Base-by-base conservation (phyloP, 306 rosid species). In the Gleditsia sinensis region DNA sequence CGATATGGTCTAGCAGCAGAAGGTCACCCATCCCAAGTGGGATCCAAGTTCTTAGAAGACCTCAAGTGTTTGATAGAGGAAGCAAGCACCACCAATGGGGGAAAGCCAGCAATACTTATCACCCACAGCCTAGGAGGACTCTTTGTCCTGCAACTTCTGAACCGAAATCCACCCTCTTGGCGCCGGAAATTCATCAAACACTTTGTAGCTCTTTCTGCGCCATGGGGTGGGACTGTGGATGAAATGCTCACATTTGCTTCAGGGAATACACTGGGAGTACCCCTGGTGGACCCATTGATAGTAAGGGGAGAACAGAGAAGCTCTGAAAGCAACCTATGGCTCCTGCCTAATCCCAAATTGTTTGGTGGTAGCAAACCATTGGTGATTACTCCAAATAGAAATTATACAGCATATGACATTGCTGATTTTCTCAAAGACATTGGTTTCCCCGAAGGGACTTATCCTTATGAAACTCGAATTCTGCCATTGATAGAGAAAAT, bases 101-200 rank as follows among this genome's bases (percentile, higher is more conserved):
- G 95, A 19, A 94, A 85, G 67, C 86, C 87, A 16, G 96, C 90
- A 12, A 87, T 94, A 7, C 89, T 94, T 2, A 43, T 94, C 54
- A 78, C 97, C 4, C 98, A 94, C 76, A 94, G 98, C 78, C 72
- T 94, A 72, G 97, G 98, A 9, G 91, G 93, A 12, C 85, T 87
- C 36, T 90, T 86, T 73, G 89, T 66, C 19, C 87, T 91, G 6
- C 91, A 91, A 57, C 89, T 94, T 48, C 85, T 94, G 3, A 94
- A 84, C 60, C 72, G 90, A 36, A 91, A 87, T 87, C 65, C 82
- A 0, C 69, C 73, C 24, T 69, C 93, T 39, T 94, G 99, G 99
- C 80, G 95, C 33, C 56, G 7, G 13, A 79, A 83, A 39, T 90
- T 81, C 81, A 70, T 90, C 68, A 86, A 86, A 79, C 97, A 94